These are phyloP conservation scores for Macadamia integrifolia DNA, from an alignment of 164 flowering plant species.

Conservation along the genomic window DNA sequence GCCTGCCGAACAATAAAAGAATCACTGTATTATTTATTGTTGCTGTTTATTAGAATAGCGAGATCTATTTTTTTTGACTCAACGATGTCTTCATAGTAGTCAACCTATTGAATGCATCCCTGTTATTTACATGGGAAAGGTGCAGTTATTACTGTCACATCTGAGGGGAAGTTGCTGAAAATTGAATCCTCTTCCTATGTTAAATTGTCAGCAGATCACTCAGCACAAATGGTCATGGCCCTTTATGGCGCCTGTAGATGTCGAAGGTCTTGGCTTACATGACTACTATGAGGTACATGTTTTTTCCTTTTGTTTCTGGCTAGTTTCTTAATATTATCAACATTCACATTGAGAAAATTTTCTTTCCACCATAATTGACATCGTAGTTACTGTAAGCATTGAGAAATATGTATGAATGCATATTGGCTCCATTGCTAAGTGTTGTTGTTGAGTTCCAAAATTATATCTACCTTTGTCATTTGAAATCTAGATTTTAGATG, in stretches of 20 bases:
- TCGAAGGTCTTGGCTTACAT: conserved; percentile 63
- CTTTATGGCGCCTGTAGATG: conserved; percentile 87
- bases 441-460: not conserved
- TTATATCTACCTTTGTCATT: not conserved
- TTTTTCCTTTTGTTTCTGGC: not conserved
- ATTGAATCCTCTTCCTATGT: not conserved
- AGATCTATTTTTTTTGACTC: too few relatives aligned
- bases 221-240: conserved; percentile 93
- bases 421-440: not conserved
- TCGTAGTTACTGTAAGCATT: not conserved
- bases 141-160: not conserved
- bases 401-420: not conserved
- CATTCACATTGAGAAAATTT: not conserved
- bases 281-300: conserved; percentile 73
- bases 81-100: too few relatives aligned
- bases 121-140: too few relatives aligned
- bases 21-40: too few relatives aligned
- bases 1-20: too few relatives aligned
- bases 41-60: too few relatives aligned
- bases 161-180: not conserved
- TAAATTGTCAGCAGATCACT: conserved; percentile 44
- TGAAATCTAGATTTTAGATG: not conserved
- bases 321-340: not conserved
- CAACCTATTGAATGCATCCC: too few relatives aligned
- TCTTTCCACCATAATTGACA: not conserved